A percentile compares a stretch with the other conserved stretches of the same genome.
phyloP scores from a whole-genome alignment of 1,284 basidiomycete species.

The Trichosporon sp. region DNA sequence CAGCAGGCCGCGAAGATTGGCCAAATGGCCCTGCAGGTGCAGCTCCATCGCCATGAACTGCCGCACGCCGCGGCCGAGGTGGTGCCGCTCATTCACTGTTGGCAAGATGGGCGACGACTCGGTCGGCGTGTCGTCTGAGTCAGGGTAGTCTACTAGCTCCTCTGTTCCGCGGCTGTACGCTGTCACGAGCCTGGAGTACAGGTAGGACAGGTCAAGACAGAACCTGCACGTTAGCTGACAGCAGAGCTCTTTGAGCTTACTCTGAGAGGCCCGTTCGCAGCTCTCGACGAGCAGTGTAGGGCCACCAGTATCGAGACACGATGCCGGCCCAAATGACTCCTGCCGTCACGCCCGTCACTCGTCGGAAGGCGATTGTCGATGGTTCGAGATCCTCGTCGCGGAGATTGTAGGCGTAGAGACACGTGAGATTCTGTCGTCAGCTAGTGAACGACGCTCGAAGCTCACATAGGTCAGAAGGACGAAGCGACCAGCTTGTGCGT shows the following conservation, averaged over 20 bases:
- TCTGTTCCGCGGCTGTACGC: constrained; percentile 32
- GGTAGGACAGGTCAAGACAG: constrained; percentile 47
- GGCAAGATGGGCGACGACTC: neutral
- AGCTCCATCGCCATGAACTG: constrained; percentile 54
- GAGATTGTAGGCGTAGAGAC: constrained; percentile 82
- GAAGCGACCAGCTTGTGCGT: constrained; percentile 74
- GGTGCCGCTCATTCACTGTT: constrained; percentile 18
- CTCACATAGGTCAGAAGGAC: constrained; percentile 61
- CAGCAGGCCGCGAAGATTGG: constrained; percentile 72
- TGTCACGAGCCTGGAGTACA: constrained; percentile 47
- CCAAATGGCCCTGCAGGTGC: constrained; percentile 82
- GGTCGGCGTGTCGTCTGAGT: neutral
- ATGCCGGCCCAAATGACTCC: constrained; percentile 86
- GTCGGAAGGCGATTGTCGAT: constrained; percentile 65
- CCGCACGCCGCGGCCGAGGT: constrained; percentile 22
- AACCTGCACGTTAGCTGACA: constrained; percentile 30
- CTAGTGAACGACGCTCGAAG: neutral
- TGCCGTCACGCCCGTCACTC: constrained; percentile 72
- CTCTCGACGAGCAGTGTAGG: constrained; percentile 83
- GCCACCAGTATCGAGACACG: constrained; percentile 89
- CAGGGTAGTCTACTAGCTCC: neutral
- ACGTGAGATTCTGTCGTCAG: constrained; percentile 72
- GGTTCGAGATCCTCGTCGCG: constrained; percentile 66
- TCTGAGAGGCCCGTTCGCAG: constrained; percentile 78
- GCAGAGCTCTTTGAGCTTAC: constrained; percentile 54